Conservation (phyloP, 305 asterid genomes). For the Plantago rigida region DNA sequence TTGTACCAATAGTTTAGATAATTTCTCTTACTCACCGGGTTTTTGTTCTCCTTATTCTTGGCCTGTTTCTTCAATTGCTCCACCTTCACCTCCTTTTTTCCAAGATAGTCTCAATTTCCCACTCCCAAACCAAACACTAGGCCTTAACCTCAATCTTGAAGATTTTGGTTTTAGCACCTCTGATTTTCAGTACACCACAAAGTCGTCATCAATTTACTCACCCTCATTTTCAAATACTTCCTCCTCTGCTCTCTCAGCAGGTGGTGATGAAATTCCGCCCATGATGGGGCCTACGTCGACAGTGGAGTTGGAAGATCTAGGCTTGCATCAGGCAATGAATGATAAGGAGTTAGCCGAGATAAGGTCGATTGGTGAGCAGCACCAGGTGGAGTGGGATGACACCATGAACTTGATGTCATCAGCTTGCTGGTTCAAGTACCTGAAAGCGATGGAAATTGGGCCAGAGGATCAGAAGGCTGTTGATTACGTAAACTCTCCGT, state of each 20-base stretch:
- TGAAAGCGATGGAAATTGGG: conserved; percentile 54
- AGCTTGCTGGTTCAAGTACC: conserved; percentile 85
- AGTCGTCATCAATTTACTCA: conserved; percentile 44
- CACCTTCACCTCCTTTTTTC: conserved; percentile 34
- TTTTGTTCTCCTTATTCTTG: conserved; percentile 52
- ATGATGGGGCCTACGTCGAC: conserved; percentile 29
- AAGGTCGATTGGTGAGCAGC: conserved; percentile 81
- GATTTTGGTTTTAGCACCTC: conserved; percentile 54
- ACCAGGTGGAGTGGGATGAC: conserved; percentile 92
- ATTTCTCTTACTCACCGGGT: conserved; percentile 35
- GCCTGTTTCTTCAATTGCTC: conserved; percentile 42
- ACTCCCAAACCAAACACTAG: conserved; percentile 78
- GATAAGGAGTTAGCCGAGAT: conserved; percentile 85
- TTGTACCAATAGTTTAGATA: conserved; percentile 32
- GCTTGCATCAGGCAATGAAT: conserved; percentile 68
- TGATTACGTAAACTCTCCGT: conserved; percentile 41
- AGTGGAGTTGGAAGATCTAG: conserved; percentile 39
- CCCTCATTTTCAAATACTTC: conserved; percentile 57
- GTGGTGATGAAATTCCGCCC: conserved; percentile 40
- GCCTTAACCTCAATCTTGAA: conserved; percentile 83
- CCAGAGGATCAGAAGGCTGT: conserved; percentile 21
- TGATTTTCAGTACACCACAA: conserved; percentile 31
- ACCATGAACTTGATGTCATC: conserved; percentile 69
- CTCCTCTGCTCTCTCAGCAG: conserved; percentile 38
- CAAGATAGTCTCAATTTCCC: conserved; percentile 54